phyloP scores from a whole-genome alignment of 2,329 filamentous ascomycete species.

The Aureobasidium uvarum region DNA sequence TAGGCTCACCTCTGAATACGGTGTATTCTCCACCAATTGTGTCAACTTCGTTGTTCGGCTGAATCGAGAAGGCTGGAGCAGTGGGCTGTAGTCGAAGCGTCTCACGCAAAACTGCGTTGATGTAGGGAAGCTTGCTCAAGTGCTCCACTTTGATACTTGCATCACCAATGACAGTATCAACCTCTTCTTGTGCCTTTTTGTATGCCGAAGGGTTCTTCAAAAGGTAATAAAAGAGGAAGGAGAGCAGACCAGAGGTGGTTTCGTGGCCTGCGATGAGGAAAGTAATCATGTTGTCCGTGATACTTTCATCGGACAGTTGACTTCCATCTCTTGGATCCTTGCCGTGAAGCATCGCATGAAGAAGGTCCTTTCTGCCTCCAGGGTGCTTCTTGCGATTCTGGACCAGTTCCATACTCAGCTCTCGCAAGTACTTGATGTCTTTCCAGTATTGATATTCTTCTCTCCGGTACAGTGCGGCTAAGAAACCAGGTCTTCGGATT shows the following conservation, averaged over 20 bases:
- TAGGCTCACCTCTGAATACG: conserved; percentile 53
- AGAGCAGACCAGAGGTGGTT: conserved; percentile 66
- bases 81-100: conserved; percentile 60
- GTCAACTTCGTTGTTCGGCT: conserved; percentile 51
- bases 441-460: conserved; percentile 50
- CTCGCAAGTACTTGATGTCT: conserved; percentile 57
- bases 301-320: conserved; percentile 60
- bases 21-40: conserved; percentile 62
- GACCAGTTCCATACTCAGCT: conserved; percentile 60
- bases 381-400: conserved; percentile 57
- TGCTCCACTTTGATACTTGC: conserved; percentile 60
- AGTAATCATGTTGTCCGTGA: conserved; percentile 66
- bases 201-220: conserved; percentile 62
- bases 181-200: conserved; percentile 63
- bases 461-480: conserved; percentile 45
- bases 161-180: conserved; percentile 63
- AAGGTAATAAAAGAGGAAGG: conserved; percentile 64
- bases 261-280: conserved; percentile 70
- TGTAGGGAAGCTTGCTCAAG: conserved; percentile 63
- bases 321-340: conserved; percentile 66
- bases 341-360: conserved; percentile 68
- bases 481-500: conserved; percentile 48
- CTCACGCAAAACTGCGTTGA: conserved; percentile 65
- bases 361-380: conserved; percentile 59
- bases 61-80: conserved; percentile 58